A percentile compares a stretch with the other conserved stretches of the same genome.
phyloP scores from a whole-genome alignment of 768 basidiomycete genomes.

The Cyclocybe cylindracea region DNA sequence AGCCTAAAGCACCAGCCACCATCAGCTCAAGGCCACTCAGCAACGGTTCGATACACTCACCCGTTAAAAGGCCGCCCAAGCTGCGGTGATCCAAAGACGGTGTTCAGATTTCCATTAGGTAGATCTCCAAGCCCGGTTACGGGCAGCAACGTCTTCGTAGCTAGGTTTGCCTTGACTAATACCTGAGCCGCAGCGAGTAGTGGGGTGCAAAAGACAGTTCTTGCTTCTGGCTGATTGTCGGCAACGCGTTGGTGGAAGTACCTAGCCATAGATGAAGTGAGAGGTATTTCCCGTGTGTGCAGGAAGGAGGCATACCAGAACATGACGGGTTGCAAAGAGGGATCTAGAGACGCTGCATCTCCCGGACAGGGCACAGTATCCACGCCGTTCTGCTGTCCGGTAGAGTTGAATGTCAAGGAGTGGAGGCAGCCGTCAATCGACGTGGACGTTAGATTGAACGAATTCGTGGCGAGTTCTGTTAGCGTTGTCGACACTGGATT shows the following conservation, averaged over 20 bases:
- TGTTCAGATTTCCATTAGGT: slow-evolving; percentile 49
- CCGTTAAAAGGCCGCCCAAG: slow-evolving; percentile 59
- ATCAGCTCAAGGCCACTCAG: neutral
- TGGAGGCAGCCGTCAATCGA: slow-evolving; percentile 50
- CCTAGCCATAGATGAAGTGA: slow-evolving; percentile 19
- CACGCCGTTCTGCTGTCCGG: slow-evolving; percentile 53
- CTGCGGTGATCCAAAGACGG: slow-evolving; percentile 35
- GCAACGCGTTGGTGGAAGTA: slow-evolving; percentile 38
- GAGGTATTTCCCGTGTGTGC: neutral
- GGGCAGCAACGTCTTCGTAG: slow-evolving; percentile 38
- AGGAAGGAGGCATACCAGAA: slow-evolving; percentile 53
- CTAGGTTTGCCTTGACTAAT: slow-evolving; percentile 42
- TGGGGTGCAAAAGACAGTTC: slow-evolving; percentile 60
- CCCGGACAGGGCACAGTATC: slow-evolving; percentile 33
- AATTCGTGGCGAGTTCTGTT: slow-evolving; percentile 9
- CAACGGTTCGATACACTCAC: slow-evolving; percentile 31
- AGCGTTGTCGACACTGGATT: slow-evolving; percentile 33
- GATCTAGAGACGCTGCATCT: slow-evolving; percentile 27
- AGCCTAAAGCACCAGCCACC: slow-evolving; percentile 29
- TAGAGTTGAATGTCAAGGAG: slow-evolving; percentile 36
- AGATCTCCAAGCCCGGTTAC: slow-evolving; percentile 33
- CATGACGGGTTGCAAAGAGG: slow-evolving; percentile 55
- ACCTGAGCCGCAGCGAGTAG: slow-evolving; percentile 46
- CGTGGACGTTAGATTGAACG: slow-evolving; percentile 42
- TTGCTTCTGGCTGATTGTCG: slow-evolving; percentile 36